phyloP scores from a whole-genome alignment of 176 grass and related monocot genomes.

The Oryza glaberrima region DNA sequence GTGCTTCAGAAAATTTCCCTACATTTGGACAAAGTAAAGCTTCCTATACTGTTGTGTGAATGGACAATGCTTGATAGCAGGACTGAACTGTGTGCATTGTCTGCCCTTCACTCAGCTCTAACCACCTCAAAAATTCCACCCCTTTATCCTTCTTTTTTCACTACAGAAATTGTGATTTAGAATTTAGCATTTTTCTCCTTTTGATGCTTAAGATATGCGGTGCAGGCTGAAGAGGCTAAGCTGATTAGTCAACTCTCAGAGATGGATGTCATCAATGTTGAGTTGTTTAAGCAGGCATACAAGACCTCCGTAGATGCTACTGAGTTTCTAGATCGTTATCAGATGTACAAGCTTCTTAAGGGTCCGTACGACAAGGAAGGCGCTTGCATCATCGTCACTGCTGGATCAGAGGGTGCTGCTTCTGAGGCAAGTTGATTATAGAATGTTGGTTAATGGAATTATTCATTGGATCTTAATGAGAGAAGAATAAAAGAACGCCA shows the following conservation, averaged over 20 bases:
- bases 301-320: conserved; percentile 71
- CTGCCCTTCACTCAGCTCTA: background rate
- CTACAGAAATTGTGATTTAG: background rate
- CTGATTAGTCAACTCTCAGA: conserved; percentile 86
- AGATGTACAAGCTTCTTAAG: conserved; percentile 80
- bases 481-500: background rate
- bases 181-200: background rate
- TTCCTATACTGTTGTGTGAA: background rate
- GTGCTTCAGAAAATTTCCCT: background rate
- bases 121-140: background rate
- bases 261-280: conserved; percentile 80
- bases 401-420: conserved; percentile 62
- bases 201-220: conserved; percentile 6
- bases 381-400: conserved; percentile 76
- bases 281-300: conserved; percentile 88
- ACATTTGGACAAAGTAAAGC: background rate
- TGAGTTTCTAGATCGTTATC: conserved; percentile 74
- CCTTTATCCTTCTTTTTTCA: background rate
- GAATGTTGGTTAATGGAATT: background rate
- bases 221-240: conserved; percentile 91
- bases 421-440: conserved; percentile 64
- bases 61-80: background rate
- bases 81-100: background rate
- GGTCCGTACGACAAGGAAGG: conserved; percentile 88
- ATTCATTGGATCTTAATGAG: background rate